These are phyloP conservation scores for Pleurotus giganteus DNA, from an alignment of 768 basidiomycete genomes.

Conservation along the genomic window DNA sequence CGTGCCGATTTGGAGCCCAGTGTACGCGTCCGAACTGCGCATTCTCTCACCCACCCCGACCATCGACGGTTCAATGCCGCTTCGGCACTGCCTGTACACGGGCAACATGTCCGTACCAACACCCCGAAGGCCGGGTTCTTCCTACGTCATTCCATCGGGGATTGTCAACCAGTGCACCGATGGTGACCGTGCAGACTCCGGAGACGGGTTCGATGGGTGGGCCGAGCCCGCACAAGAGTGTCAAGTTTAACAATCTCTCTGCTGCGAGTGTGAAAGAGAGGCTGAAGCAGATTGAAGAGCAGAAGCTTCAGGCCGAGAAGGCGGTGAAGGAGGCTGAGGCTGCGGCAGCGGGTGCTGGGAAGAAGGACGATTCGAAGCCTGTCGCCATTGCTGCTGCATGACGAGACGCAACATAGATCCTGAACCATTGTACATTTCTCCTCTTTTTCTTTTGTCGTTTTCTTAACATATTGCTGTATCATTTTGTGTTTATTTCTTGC, in stretches of 20 bases:
- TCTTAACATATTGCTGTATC: constrained; percentile 13
- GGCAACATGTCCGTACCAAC: constrained; percentile 84
- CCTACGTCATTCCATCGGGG: constrained; percentile 82
- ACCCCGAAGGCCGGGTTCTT: constrained; percentile 83
- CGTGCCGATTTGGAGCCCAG: constrained; percentile 67
- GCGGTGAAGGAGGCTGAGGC: constrained; percentile 67
- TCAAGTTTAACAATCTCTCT: constrained; percentile 60
- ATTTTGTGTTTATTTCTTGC: constrained; percentile 12
- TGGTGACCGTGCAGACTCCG: constrained; percentile 61
- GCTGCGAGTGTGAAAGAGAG: constrained; percentile 20
- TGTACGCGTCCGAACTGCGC: constrained; percentile 71
- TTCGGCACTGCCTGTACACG: constrained; percentile 88
- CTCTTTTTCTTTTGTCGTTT: constrained; percentile 10
- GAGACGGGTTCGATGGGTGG: constrained; percentile 64
- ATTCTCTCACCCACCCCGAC: constrained; percentile 63
- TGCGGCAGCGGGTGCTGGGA: constrained; percentile 38
- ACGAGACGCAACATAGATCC: neutral
- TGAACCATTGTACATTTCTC: neutral
- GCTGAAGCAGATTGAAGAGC: constrained; percentile 67
- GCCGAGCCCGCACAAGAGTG: constrained; percentile 63
- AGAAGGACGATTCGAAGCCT: constrained; percentile 58
- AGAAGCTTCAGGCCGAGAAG: constrained; percentile 59
- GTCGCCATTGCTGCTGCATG: constrained; percentile 41
- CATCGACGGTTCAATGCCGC: constrained; percentile 60
- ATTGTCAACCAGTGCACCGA: constrained; percentile 53